Evolutionary conservation across 1,284 basidiomycete genomes (phyloP).

Genomic region (Meripilus lineatus): DNA sequence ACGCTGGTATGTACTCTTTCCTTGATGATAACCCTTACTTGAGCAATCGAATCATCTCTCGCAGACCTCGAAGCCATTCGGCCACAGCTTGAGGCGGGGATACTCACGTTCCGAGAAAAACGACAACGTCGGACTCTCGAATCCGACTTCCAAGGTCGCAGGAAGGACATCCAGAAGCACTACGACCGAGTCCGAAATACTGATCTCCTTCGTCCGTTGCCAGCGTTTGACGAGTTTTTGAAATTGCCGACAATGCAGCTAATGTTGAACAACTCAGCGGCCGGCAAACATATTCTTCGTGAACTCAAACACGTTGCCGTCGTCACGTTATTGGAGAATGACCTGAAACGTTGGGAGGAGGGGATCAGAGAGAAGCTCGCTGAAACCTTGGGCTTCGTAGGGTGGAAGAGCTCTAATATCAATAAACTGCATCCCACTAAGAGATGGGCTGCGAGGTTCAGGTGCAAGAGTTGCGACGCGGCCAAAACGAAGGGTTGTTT

Average conservation of each 20-base stretch:
- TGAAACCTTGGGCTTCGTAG: conserved; percentile 39
- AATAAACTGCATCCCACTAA: conserved; percentile 49
- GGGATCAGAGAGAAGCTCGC: conserved; percentile 39
- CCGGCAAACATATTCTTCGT: not conserved
- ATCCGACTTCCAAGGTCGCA: not conserved
- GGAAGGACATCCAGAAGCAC: not conserved
- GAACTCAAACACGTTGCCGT: conserved; percentile 23
- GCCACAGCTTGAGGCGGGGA: conserved; percentile 11
- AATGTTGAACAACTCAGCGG: conserved; percentile 25
- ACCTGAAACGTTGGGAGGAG: conserved; percentile 45
- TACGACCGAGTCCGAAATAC: not conserved
- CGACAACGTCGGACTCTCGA: conserved; percentile 1
- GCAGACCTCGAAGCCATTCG: conserved; percentile 18
- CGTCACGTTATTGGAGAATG: conserved; percentile 34
- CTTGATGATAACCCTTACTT: too few relatives aligned
- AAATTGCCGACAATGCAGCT: conserved; percentile 36
- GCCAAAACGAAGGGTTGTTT: conserved; percentile 18
- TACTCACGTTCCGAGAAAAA: conserved; percentile 10
- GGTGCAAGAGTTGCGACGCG: conserved; percentile 33
- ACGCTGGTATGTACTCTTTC: too few relatives aligned
- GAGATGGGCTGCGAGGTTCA: conserved; percentile 52
- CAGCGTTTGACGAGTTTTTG: conserved; percentile 36
- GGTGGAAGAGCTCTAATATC: conserved; percentile 44
- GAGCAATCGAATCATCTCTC: too few relatives aligned
- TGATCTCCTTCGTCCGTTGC: conserved; percentile 3